Base-by-base conservation (phyloP, 2,329 filamentous ascomycete genomes). In the Aspergillus oerlinghausenensis region DNA sequence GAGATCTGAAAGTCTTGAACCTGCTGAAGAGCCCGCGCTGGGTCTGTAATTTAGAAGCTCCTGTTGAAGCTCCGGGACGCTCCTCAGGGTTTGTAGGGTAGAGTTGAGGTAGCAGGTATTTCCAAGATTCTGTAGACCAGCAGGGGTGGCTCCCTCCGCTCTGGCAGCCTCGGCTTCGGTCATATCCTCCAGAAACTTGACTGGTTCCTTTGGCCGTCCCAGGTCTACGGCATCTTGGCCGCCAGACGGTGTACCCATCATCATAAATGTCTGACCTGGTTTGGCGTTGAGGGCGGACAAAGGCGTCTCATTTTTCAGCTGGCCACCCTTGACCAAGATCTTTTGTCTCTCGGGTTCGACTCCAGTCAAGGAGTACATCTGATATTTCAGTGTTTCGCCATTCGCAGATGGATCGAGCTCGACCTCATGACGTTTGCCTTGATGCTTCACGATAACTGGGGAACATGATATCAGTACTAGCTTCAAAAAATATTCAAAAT, bases 31-130 rank as follows among this genome's bases (percentile, higher is more conserved):
- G 58, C 56, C 65, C 57, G 57, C 74, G 71, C 67, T 68, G 43
- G 73, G 66, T 49, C 68, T 82, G 65, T 90, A 95, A 50, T 82
- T 85, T 58, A 79, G 70, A 49, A 99, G 82, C 65, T 90, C 85
- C 38, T 90, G 81, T 69, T 96, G 91, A 38, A 99, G 84, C 77
- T 99, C 94, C 8, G 94, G 94, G 58, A 99, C 91, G 53, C 88
- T 83, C 60, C 90, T 87, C 63, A 99, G 79, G 3, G 91, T 88
- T 74, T 99, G 95, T n/a, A 99, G 81, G 0, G 93, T 96, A 51
- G 94, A 94, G 80, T 99, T 99, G 69, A 97, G 86, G 73, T 99
- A 99, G 79, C 94, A 99, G 3, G 95, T 99, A 75, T 99, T 99
- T 65, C 95, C 94, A 59, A 97, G 80, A 70, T 99, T 99, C 72